Evolutionary conservation across 2,329 filamentous ascomycete species (phyloP).

Genomic region (Alternaria brassicicola): DNA sequence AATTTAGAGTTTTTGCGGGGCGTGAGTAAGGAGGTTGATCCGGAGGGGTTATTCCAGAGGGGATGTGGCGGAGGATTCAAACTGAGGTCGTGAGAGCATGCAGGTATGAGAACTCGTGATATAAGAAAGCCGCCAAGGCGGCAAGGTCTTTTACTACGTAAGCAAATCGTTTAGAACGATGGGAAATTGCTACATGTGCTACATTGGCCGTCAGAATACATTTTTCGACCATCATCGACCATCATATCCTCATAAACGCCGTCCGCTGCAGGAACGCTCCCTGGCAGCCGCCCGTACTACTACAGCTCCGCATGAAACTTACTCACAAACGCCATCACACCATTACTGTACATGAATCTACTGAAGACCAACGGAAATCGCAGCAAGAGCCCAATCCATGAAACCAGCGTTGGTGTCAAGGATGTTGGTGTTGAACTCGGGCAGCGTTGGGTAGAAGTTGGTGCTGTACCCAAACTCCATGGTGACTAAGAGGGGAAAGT

Average conservation of each 20-base stretch:
- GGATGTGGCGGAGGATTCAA: conserved; percentile 47
- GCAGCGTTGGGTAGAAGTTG: conserved; percentile 50
- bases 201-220: neutral
- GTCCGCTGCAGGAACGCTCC: neutral
- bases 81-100: conserved; percentile 3
- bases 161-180: neutral
- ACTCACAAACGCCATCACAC: neutral
- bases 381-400: conserved; percentile 50
- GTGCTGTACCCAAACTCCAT: conserved; percentile 42
- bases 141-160: no score
- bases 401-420: conserved; percentile 51
- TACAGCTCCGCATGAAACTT: neutral
- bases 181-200: neutral
- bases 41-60: conserved; percentile 45
- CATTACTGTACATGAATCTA: neutral
- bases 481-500: conserved; percentile 1
- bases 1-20: conserved; percentile 33
- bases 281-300: neutral
- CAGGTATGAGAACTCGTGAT: neutral
- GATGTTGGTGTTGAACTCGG: conserved; percentile 51
- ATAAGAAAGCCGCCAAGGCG: no score
- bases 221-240: neutral
- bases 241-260: neutral
- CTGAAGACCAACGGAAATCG: conserved; percentile 39
- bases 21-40: conserved; percentile 46